Conservation (phyloP, 805 yeast genomes). For the Wickerhamiella dianesei region DNA sequence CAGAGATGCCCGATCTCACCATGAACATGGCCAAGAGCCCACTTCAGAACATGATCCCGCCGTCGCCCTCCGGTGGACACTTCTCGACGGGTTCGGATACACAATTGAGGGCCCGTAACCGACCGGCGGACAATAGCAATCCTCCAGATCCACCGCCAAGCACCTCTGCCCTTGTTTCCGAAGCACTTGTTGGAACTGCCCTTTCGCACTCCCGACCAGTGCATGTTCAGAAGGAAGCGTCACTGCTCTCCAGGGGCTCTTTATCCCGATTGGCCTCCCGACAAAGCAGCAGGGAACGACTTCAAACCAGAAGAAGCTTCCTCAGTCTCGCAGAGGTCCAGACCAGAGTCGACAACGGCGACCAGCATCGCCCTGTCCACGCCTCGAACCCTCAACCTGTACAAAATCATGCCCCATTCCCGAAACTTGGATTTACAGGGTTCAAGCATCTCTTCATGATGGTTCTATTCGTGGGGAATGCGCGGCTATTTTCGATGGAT, state of each 20-base stretch:
- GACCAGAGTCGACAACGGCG: background rate
- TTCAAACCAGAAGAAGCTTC: background rate
- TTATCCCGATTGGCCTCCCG: background rate
- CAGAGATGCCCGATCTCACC: background rate
- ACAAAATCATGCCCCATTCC: background rate
- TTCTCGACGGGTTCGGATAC: background rate
- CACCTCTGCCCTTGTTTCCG: background rate
- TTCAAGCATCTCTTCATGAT: conserved; percentile 31
- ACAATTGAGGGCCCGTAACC: background rate
- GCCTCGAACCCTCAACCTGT: background rate
- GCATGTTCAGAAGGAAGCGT: conserved; percentile 13
- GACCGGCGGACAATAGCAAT: background rate
- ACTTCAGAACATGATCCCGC: background rate
- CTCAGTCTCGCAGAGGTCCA: background rate
- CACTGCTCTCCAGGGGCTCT: conserved; percentile 15
- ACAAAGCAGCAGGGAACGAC: background rate
- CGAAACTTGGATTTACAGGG: conserved; percentile 22
- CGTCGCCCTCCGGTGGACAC: background rate
- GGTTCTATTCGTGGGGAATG: conserved; percentile 27
- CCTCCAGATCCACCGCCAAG: background rate
- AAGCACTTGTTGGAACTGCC: background rate
- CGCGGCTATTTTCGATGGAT: conserved; percentile 29
- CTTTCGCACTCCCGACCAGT: conserved; percentile 14
- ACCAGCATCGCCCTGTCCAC: background rate
- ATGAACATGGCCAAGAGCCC: background rate